Base-by-base conservation (phyloP, 805 yeast genomes). In the Aciculoconidium aculeatum region DNA sequence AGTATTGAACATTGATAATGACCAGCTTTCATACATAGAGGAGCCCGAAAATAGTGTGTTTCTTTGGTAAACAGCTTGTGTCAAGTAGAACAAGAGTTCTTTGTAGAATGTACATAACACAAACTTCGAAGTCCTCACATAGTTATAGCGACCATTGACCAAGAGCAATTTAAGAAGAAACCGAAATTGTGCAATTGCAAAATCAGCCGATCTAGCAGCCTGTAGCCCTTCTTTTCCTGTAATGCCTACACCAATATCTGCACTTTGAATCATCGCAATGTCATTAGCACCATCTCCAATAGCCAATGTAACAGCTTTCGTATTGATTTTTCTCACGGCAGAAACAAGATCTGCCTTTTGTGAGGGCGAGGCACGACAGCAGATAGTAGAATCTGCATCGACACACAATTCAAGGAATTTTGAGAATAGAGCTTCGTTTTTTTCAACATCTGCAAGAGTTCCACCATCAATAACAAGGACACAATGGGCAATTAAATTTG, bases 271-370 rank as follows among this genome's bases (percentile, higher is more conserved):
- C 99, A 92, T 92, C 1, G 99, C 97, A 51, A 92, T 88, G 56
- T 92, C 99, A 51, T 92, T 92, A 2, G 99, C 99, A 40, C 99
- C 99, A 59, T 92, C 99, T 6, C 99, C 99, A 50, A 92, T 83
- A 0, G 98, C 98, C 37, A 92, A 66, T 0, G 96, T 86, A 5
- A 92, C 96, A 22, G 83, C 70, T 2, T 59, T 58, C 28, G 69
- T 77, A 44, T 80, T 71, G 34, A 79, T 60, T n/a, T 68, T 61
- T 29, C 97, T 68, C n/a, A 94, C 86, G 18, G 77, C 69, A 15
- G 75, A 56, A 2, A 92, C 97, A 84, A 92, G 78, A 16, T 72
- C 64, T 1, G 97, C 96, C 59, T 92, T 92, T 54, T 92, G 99
- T 0, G 96, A 79, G 0, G 99, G 99, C 6, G 95, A 81, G 0